Conservation (phyloP, 345 rosid species). For the Syzygium aromaticum region DNA sequence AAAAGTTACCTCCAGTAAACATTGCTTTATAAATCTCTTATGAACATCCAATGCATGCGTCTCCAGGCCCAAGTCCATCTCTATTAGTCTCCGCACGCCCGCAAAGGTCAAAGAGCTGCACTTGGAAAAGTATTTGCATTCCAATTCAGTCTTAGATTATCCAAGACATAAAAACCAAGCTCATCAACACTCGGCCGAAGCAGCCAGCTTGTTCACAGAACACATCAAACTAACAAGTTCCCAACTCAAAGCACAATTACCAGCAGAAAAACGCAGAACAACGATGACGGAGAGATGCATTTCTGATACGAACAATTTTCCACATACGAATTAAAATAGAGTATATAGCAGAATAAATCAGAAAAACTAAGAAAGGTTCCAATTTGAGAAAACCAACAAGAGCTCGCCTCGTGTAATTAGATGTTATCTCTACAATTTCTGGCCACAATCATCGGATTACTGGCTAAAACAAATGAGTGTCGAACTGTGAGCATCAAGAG, state of each 20-base stretch:
- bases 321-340: background rate
- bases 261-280: background rate
- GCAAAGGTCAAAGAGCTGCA: slow-evolving; percentile 69
- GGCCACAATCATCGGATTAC: background rate
- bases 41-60: slow-evolving; percentile 61
- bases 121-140: background rate
- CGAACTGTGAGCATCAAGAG: background rate
- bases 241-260: background rate
- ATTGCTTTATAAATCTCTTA: slow-evolving; percentile 60
- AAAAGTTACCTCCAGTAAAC: slow-evolving; percentile 40
- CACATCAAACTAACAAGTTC: background rate
- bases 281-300: background rate
- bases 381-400: background rate
- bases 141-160: background rate
- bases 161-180: background rate
- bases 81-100: slow-evolving; percentile 77
- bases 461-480: background rate
- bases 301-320: background rate
- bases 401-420: background rate
- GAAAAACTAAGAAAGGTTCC: background rate
- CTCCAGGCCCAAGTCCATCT: slow-evolving; percentile 72
- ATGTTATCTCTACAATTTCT: background rate
- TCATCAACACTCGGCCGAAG: background rate
- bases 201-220: background rate
- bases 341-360: background rate